phyloP scores from a whole-genome alignment of 768 basidiomycete species.

The Hericium rajendrae region DNA sequence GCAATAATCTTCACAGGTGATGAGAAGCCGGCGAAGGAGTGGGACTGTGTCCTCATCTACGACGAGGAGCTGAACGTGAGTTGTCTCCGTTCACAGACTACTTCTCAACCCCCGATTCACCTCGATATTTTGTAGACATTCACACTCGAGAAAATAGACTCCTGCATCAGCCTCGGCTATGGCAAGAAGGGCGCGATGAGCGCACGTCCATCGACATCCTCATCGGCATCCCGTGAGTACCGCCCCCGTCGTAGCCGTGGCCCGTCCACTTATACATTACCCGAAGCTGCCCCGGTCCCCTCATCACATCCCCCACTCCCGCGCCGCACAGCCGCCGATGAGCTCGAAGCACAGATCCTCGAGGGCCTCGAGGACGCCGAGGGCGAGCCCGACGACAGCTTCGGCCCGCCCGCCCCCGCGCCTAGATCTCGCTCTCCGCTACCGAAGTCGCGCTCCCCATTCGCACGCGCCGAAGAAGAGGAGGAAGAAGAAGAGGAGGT shows the following conservation, averaged over 20 bases:
- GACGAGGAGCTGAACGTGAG: constrained; percentile 66
- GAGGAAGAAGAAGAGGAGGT: constrained; percentile 8
- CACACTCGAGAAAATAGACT: constrained; percentile 13
- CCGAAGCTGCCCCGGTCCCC: background rate
- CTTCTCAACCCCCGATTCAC: background rate
- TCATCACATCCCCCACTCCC: constrained; percentile 2
- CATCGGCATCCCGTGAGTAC: constrained; percentile 9
- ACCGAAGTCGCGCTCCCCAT: too few species aligned
- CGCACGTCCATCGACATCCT: constrained; percentile 3
- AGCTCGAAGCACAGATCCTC: constrained; percentile 20
- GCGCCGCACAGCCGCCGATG: constrained; percentile 10
- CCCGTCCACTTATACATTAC: background rate
- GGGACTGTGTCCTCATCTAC: constrained; percentile 72
- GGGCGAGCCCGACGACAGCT: constrained; percentile 32
- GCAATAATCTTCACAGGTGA: constrained; percentile 46
- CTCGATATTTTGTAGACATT: constrained; percentile 4
- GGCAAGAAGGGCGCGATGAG: background rate
- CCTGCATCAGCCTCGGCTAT: constrained; percentile 12
- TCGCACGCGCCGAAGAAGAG: background rate
- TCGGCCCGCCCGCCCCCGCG: background rate
- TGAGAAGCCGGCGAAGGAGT: constrained; percentile 53
- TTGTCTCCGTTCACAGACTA: constrained; percentile 2
- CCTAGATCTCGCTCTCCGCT: too few species aligned
- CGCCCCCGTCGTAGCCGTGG: background rate
- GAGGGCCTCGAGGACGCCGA: constrained; percentile 6